Evolutionary conservation across 371 early-diverging fungal species (phyloP).

Genomic region (Paramicrosporidium saccamoebae): DNA sequence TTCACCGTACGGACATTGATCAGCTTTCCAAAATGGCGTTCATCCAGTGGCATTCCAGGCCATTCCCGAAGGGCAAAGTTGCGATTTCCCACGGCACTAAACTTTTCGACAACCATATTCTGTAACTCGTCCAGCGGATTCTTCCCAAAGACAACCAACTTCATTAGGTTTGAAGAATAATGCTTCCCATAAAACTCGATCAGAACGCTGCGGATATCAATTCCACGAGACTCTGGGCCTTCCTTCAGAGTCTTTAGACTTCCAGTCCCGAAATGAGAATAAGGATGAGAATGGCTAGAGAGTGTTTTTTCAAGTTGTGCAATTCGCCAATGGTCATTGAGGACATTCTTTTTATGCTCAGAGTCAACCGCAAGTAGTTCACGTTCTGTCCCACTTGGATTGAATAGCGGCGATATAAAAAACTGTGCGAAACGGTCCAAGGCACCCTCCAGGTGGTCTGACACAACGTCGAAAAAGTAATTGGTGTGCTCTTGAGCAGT

Average conservation of each 20-base stretch:
- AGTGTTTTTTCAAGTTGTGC: slow-evolving; percentile 49
- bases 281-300: slow-evolving; percentile 43
- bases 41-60: slow-evolving; percentile 28
- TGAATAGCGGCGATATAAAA: slow-evolving; percentile 59
- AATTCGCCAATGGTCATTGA: slow-evolving; percentile 46
- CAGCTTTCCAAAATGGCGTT: slow-evolving; percentile 28
- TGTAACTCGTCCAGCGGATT: slow-evolving; percentile 49
- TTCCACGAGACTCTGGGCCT: slow-evolving; percentile 21
- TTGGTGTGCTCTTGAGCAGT: slow-evolving; percentile 58
- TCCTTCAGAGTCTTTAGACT: slow-evolving; percentile 45
- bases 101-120: slow-evolving; percentile 41
- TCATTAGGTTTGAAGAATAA: slow-evolving; percentile 83
- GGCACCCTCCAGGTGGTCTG: slow-evolving; percentile 50
- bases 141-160: slow-evolving; percentile 54
- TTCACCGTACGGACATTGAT: slow-evolving; percentile 47
- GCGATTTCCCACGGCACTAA: slow-evolving; percentile 30
- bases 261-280: slow-evolving; percentile 50
- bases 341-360: slow-evolving; percentile 69
- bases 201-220: slow-evolving; percentile 45
- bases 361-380: slow-evolving; percentile 79
- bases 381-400: slow-evolving; percentile 47
- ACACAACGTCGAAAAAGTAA: slow-evolving; percentile 78
- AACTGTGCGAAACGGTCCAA: slow-evolving; percentile 80
- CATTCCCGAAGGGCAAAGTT: slow-evolving; percentile 26
- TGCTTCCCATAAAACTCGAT: slow-evolving; percentile 52